Percentiles rank a stretch among this genome's conserved stretches.
Conservation (phyloP, 176 grass and related monocot species). For the Hsuehochloa calcarea region DNA sequence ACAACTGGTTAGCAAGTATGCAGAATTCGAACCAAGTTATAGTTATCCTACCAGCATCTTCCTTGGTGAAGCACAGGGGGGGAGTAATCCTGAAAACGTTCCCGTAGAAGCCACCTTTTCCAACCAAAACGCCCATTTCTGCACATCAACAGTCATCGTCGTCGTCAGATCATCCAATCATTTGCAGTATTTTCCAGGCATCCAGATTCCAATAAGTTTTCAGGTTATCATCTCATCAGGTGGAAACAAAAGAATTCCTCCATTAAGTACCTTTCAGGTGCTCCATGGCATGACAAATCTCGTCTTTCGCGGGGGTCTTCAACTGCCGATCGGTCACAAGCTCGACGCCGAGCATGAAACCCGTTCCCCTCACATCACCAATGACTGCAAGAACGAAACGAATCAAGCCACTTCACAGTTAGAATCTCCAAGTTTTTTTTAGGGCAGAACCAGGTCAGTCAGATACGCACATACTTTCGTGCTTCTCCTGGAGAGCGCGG, state of each 20-base stretch:
- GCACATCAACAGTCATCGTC: background rate
- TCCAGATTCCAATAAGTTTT: background rate
- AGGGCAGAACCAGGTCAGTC: background rate
- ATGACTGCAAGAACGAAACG: constrained; percentile 53
- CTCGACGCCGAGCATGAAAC: constrained; percentile 95
- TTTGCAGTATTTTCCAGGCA: background rate
- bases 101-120: constrained; percentile 90
- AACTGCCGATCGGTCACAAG: constrained; percentile 69
- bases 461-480: constrained; percentile 42
- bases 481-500: constrained; percentile 74
- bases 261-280: constrained; percentile 69
- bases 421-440: background rate
- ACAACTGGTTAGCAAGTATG: background rate
- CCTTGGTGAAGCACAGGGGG: constrained; percentile 86
- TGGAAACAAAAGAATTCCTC: background rate
- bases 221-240: background rate
- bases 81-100: constrained; percentile 99
- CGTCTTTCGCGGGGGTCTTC: constrained; percentile 79
- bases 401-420: background rate
- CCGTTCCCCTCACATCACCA: constrained; percentile 84
- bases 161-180: background rate
- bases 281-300: constrained; percentile 85
- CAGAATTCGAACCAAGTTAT: background rate
- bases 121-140: constrained; percentile 94
- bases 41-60: constrained; percentile 65